phyloP scores from a whole-genome alignment of 345 rosid species.

The Bruguiera sexangula region DNA sequence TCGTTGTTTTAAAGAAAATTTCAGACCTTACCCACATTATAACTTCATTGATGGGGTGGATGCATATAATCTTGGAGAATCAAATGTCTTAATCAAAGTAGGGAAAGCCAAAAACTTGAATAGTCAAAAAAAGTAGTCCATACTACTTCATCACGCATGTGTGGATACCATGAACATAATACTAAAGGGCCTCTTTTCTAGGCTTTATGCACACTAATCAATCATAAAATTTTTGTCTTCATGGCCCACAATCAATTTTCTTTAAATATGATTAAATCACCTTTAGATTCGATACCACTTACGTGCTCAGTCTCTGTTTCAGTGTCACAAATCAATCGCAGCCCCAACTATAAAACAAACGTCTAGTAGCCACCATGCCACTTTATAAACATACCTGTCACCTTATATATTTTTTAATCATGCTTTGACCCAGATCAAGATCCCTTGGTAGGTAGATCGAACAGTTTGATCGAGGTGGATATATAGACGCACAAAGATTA shows the following conservation, averaged over 20 bases:
- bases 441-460: background rate
- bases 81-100: background rate
- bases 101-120: background rate
- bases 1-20: no score
- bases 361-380: no score
- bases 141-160: no score
- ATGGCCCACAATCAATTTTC: background rate
- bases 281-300: background rate
- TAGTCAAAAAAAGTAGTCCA: background rate
- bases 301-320: conserved; percentile 1
- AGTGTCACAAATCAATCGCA: background rate
- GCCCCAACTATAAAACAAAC: background rate
- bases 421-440: no score
- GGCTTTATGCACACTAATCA: conserved; percentile 4
- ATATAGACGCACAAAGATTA: background rate
- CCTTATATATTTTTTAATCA: no score
- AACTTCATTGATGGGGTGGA: no score
- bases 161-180: background rate
- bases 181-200: background rate
- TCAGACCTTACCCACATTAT: no score
- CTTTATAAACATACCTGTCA: no score
- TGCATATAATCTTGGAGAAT: no score
- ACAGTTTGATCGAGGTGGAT: background rate
- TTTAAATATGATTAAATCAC: background rate
- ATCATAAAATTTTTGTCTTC: background rate